Evolutionary conservation across 2,329 filamentous ascomycete genomes (phyloP).

Genomic region (Amesomyces nigricolor): DNA sequence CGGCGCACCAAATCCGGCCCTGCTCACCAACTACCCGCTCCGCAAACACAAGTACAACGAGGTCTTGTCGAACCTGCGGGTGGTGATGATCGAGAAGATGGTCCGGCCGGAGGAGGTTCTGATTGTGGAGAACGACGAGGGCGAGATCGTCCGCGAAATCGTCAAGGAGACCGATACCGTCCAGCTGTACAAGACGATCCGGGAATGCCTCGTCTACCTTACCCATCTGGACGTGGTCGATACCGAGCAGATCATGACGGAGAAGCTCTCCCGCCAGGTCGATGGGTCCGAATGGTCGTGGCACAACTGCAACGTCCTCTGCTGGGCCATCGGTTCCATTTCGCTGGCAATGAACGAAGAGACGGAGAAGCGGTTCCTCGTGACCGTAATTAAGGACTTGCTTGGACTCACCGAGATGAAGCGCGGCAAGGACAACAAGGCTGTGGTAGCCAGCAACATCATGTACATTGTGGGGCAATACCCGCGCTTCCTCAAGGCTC

Average conservation of each 20-base stretch:
- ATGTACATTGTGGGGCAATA: conserved; percentile 99
- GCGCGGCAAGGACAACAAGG: conserved; percentile 98
- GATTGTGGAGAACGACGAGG: conserved; percentile 99
- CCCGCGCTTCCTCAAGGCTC: conserved; percentile 93
- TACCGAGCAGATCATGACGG: conserved; percentile 98
- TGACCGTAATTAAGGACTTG: conserved; percentile 97
- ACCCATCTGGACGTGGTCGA: conserved; percentile 97
- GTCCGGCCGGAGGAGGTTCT: conserved; percentile 95
- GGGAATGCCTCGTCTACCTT: conserved; percentile 93
- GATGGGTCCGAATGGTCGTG: conserved; percentile 97
- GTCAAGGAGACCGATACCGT: conserved; percentile 99
- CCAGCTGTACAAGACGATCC: conserved; percentile 97
- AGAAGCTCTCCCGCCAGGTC: conserved; percentile 92
- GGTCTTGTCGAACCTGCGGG: conserved; percentile 84
- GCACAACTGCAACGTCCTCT: conserved; percentile 99
- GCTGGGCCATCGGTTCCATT: conserved; percentile 98
- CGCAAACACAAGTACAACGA: conserved; percentile 98
- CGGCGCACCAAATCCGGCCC: conserved; percentile 75
- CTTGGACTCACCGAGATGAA: conserved; percentile 98
- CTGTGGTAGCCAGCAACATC: conserved; percentile 97
- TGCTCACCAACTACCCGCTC: conserved; percentile 86
- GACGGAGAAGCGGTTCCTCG: conserved; percentile 95
- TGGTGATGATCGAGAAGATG: conserved; percentile 99
- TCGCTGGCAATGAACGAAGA: conserved; percentile 99
- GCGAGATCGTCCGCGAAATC: conserved; percentile 97